Evolutionary conservation across 1,284 basidiomycete genomes (phyloP).

Genomic region (Mixia osmundae): DNA sequence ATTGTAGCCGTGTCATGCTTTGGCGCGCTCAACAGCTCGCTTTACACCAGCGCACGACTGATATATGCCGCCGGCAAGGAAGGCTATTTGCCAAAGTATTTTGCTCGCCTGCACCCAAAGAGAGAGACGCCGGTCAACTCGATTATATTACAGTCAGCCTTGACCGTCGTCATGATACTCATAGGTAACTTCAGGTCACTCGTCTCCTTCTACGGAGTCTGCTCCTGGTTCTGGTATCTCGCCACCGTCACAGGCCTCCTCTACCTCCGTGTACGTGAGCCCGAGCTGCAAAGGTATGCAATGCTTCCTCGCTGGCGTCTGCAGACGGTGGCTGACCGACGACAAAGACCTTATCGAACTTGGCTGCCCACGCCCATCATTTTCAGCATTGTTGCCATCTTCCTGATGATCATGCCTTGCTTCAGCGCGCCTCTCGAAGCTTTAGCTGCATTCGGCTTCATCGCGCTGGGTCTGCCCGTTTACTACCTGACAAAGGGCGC

Average conservation of each 20-base stretch:
- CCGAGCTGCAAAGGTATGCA: conserved; percentile 37
- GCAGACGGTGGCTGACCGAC: not conserved
- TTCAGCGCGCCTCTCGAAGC: conserved; percentile 81
- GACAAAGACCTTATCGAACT: conserved; percentile 59
- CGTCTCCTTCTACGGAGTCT: conserved; percentile 61
- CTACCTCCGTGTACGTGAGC: conserved; percentile 72
- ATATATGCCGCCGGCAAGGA: conserved; percentile 75
- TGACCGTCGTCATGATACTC: conserved; percentile 53
- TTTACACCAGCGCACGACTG: conserved; percentile 34
- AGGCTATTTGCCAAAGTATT: conserved; percentile 58
- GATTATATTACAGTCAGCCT: conserved; percentile 40
- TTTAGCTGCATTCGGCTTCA: conserved; percentile 44
- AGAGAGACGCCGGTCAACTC: conserved; percentile 68
- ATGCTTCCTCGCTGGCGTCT: not conserved
- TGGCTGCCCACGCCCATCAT: conserved; percentile 74
- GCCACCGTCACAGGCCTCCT: conserved; percentile 71
- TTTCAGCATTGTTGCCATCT: conserved; percentile 76
- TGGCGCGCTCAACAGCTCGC: conserved; percentile 49
- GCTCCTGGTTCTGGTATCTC: conserved; percentile 77
- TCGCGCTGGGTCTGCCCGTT: conserved; percentile 7
- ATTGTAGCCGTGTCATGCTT: conserved; percentile 88
- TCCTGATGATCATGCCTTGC: conserved; percentile 81
- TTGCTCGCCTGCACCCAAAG: conserved; percentile 45
- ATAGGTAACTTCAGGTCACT: conserved; percentile 67
- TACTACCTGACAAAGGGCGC: conserved; percentile 7